Conservation (phyloP, 306 rosid genomes). For the Prunus salicina region DNA sequence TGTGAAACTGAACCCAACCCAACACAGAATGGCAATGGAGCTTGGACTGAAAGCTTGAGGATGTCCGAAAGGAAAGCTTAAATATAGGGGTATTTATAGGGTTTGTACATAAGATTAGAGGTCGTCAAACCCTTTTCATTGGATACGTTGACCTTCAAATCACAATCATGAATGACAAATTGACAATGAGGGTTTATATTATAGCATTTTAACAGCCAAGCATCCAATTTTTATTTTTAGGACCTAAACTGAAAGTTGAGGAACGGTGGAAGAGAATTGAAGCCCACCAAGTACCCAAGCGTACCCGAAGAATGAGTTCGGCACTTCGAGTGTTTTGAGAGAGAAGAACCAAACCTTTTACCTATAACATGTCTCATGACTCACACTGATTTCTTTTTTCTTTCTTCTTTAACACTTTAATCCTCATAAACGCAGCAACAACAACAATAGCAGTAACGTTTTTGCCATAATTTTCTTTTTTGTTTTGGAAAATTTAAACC, state of each 20-base stretch:
- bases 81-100: neutral
- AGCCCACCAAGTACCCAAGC: neutral
- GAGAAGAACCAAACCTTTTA: neutral
- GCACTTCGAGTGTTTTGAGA: conserved; percentile 1
- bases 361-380: neutral
- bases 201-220: neutral
- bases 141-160: neutral
- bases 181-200: neutral
- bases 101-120: neutral
- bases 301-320: neutral
- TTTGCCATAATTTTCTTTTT: neutral
- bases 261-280: neutral
- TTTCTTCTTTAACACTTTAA: neutral
- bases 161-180: neutral
- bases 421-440: neutral
- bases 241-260: neutral
- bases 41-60: neutral
- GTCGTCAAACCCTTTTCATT: neutral
- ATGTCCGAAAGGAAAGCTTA: neutral
- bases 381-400: neutral
- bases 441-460: neutral
- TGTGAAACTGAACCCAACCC: neutral
- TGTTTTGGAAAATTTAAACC: neutral
- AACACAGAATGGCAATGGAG: too few species aligned
- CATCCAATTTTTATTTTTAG: neutral